Evolutionary conservation across 163 green algal genomes (phyloP).

Genomic region (Scenedesmus sp.): DNA sequence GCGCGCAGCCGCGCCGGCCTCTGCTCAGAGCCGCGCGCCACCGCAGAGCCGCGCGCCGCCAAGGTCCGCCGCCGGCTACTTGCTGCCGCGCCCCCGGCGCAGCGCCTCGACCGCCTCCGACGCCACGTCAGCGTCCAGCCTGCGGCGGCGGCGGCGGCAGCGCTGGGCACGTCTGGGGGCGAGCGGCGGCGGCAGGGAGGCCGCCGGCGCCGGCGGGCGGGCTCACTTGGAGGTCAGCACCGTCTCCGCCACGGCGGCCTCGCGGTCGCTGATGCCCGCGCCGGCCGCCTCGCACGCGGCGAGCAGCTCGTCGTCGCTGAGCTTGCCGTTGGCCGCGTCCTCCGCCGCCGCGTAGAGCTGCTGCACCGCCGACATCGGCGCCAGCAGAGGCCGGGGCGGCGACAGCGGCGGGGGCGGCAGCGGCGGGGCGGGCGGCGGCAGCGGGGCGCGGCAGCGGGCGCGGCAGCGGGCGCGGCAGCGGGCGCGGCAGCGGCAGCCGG

Average conservation of each 20-base stretch:
- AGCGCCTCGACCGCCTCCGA: slow-evolving; percentile 25
- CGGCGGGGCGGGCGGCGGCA: no score
- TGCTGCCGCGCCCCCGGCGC: slow-evolving; percentile 6
- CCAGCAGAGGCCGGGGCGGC: no score
- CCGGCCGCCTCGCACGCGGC: slow-evolving; percentile 4
- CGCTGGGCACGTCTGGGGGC: not conserved
- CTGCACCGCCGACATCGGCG: not conserved
- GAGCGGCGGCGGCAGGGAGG: no score
- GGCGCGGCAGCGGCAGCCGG: no score
- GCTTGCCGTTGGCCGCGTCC: slow-evolving; percentile 11
- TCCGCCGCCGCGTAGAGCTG: not conserved
- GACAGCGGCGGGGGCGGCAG: no score
- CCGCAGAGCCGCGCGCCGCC: no score
- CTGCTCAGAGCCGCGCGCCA: no score
- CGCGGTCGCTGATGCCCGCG: not conserved
- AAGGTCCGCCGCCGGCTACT: not conserved
- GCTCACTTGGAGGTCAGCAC: slow-evolving; percentile 14
- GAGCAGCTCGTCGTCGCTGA: slow-evolving; percentile 21
- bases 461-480: no score
- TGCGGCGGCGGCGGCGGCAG: not conserved
- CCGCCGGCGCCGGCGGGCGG: no score
- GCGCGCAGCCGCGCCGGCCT: no score
- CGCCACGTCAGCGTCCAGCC: slow-evolving; percentile 29
- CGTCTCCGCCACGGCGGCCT: slow-evolving; percentile 15
- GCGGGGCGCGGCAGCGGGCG: no score